phyloP scores from a whole-genome alignment of 106 monocot species.

The Phalaenopsis aphrodite region DNA sequence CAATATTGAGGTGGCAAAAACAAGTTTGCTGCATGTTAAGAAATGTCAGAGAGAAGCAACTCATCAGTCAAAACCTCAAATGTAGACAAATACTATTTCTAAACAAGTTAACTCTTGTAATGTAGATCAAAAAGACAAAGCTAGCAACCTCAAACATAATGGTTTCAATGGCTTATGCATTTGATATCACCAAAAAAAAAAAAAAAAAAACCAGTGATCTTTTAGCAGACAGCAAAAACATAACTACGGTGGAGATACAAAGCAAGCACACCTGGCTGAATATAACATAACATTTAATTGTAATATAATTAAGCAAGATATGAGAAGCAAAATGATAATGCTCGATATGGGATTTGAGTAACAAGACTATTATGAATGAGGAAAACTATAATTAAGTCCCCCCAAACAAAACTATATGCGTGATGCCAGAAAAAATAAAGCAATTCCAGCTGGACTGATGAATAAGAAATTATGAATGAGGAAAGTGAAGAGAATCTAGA shows the following conservation, averaged over 20 bases:
- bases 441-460: background rate
- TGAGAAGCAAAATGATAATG: background rate
- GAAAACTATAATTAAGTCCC: no score
- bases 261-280: background rate
- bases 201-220: background rate
- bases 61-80: background rate
- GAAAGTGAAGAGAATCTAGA: background rate
- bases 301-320: background rate
- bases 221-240: background rate
- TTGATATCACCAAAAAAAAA: background rate
- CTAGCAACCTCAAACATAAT: background rate
- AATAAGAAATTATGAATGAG: background rate
- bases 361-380: background rate
- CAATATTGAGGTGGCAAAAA: background rate
- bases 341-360: background rate
- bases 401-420: background rate
- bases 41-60: background rate
- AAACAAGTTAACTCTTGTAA: background rate
- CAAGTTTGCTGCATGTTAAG: background rate
- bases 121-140: background rate
- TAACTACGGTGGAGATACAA: background rate
- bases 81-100: background rate
- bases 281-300: background rate
- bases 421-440: background rate
- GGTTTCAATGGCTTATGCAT: background rate